Conservation (phyloP, 2,329 filamentous ascomycete species). For the Fusarium sp. region DNA sequence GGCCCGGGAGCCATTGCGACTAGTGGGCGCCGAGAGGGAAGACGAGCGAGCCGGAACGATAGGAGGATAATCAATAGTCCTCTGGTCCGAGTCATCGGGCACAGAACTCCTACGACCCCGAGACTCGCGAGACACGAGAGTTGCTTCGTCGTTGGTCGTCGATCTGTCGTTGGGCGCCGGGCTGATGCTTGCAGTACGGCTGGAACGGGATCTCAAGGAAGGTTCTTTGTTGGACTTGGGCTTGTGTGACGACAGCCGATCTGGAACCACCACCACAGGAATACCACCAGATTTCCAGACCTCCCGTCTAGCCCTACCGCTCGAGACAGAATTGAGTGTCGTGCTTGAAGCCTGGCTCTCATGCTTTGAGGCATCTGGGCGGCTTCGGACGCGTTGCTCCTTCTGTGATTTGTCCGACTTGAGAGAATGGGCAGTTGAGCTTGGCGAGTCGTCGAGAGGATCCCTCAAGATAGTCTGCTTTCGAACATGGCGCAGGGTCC, state of each 20-base stretch:
- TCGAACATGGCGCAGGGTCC: conserved; percentile 70
- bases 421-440: conserved; percentile 13
- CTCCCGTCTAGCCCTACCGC: conserved; percentile 66
- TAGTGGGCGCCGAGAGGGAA: conserved; percentile 71
- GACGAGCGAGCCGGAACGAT: conserved; percentile 66
- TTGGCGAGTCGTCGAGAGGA: conserved; percentile 42
- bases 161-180: conserved; percentile 58
- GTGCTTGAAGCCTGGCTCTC: conserved; percentile 62
- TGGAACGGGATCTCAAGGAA: conserved; percentile 71
- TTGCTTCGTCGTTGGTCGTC: conserved; percentile 54
- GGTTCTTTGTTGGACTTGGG: conserved; percentile 62
- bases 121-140: conserved; percentile 55
- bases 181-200: conserved; percentile 63
- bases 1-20: conserved; percentile 64
- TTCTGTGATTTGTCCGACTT: conserved; percentile 34
- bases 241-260: conserved; percentile 64
- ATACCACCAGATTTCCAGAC: conserved; percentile 69
- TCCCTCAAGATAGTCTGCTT: conserved; percentile 65
- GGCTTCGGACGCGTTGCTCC: conserved; percentile 43
- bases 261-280: conserved; percentile 71
- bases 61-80: conserved; percentile 71
- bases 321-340: conserved; percentile 62
- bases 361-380: conserved; percentile 46
- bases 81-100: conserved; percentile 62
- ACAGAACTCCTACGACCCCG: conserved; percentile 57